These are phyloP conservation scores for Rhynchospora breviuscula DNA, from an alignment of 176 grass and related monocot species.

Conservation along the genomic window DNA sequence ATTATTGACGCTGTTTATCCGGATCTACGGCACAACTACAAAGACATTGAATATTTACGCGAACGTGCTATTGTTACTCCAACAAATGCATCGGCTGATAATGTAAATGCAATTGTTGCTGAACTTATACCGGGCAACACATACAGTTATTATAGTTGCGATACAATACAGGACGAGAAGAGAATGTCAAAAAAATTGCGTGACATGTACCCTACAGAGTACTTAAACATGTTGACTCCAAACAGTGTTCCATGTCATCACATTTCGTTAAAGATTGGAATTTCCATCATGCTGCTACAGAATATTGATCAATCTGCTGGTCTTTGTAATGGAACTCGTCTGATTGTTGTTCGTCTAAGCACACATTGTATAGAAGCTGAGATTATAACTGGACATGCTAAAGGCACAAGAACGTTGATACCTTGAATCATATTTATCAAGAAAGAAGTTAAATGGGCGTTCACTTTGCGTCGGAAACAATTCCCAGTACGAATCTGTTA, in stretches of 20 bases:
- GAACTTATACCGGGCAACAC: not conserved
- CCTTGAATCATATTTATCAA: not conserved
- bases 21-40: not conserved
- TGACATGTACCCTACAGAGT: too few species aligned
- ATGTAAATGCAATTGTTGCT: not conserved
- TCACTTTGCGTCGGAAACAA: not conserved
- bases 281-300: too few species aligned
- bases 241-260: too few species aligned
- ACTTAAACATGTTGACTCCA: too few species aligned
- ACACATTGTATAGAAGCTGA: not conserved
- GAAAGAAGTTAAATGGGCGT: not conserved
- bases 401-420: not conserved
- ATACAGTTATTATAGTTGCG: not conserved
- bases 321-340: not conserved
- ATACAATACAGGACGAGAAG: not conserved
- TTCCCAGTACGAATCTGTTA: too few species aligned
- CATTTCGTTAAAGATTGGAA: too few species aligned
- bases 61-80: not conserved
- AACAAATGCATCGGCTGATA: not conserved
- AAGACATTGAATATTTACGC: not conserved
- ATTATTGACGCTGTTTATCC: not conserved
- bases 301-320: too few species aligned
- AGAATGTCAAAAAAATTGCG: not conserved
- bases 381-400: not conserved
- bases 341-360: not conserved